Conservation (phyloP, 73 alveolate genomes). For the Blepharisma japonicum region DNA sequence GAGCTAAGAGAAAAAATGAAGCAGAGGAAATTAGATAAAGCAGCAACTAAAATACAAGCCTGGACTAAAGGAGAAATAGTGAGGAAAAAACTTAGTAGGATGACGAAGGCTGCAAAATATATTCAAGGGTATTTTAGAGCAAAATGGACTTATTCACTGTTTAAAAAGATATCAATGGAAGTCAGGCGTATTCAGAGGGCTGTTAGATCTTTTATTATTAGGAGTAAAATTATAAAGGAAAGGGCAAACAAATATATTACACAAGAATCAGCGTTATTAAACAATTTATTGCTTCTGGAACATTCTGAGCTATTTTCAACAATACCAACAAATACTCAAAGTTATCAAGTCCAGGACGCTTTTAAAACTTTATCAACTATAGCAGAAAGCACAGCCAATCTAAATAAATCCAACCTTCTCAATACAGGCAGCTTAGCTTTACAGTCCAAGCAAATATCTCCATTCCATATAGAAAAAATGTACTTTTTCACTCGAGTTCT, state of each 20-base stretch:
- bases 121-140: slow-evolving; percentile 6
- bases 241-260: background rate
- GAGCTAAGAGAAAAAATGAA: background rate
- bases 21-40: background rate
- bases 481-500: slow-evolving; percentile 16
- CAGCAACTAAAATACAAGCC: background rate
- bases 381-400: background rate
- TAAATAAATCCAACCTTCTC: background rate
- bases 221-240: background rate
- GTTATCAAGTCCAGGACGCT: background rate
- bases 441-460: background rate
- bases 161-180: background rate
- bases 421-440: background rate
- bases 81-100: background rate
- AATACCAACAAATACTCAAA: background rate
- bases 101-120: slow-evolving; percentile 6
- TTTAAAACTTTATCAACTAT: background rate
- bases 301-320: background rate
- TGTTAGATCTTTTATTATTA: background rate
- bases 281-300: slow-evolving; percentile 11
- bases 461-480: slow-evolving; percentile 26
- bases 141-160: background rate
- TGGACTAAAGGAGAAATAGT: slow-evolving; percentile 13
- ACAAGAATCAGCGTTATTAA: slow-evolving; percentile 8
- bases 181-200: background rate